Evolutionary conservation across 306 rosid genomes (phyloP), one percentile per base, ranked within the genome.

Genomic region (Dalbergia cochinchinensis): DNA sequence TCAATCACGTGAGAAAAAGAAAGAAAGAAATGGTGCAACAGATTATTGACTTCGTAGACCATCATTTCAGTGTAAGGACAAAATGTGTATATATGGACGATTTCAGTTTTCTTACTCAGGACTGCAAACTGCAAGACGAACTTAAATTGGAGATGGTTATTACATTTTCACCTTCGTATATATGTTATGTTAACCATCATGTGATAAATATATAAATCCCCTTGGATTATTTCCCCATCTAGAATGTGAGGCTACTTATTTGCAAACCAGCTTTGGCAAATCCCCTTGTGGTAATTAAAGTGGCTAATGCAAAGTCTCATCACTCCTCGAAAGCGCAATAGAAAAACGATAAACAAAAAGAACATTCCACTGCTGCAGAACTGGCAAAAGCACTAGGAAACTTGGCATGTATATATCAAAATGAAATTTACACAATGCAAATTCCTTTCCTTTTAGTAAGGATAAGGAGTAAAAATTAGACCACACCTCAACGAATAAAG

Each of bases 11-110:
- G 61, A 80, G 45, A 77, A 62, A 84, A 83, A 54, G 74, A 70
- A 59, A 78, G 86, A 86, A 80, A 85, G 83, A 61, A 83, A 90
- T 81, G 88, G 82, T 44, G 67, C 86, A 88, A 71, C 91, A 22
- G 39, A 88, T 83, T 44, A 85, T 88, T 88, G 91, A 90, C 92
- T 87, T 80, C 44, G 50, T 19, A 11, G 0, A 39, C 77, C 76
- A 82, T 81, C 79, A 64, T 65, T 78, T 71, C 61, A 20, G 78
- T 57, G 82, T 65, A 75, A 75, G 77, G 82, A 33, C 73, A 57
- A 53, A n/a, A 54, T 14, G 22, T 50, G 10, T 3, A 78, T 62
- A 58, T 7, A 53, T 76, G 12, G 63, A 59, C 48, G 54, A 61
- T n/a, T 68, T 54, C 61, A 68, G 20, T 62, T 73, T 51, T 69